Base-by-base conservation (phyloP, 805 yeast species). In the Pichia nanzhaoensis region DNA sequence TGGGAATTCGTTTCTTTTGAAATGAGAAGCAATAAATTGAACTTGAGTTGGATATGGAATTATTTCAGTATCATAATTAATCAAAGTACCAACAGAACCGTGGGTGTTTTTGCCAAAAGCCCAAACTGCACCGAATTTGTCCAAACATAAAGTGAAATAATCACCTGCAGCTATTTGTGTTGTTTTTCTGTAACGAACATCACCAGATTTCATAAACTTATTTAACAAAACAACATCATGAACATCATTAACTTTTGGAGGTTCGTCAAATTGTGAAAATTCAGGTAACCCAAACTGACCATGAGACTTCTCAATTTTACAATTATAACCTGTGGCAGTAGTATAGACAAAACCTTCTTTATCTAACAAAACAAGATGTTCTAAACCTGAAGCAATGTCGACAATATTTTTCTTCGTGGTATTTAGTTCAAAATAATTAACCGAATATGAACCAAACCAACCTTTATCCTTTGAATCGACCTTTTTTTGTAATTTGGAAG, bases 261-360 rank as follows among this genome's bases (percentile, higher is more conserved):
- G 71, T 4, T 61, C 51, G 47, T 75, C 77, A 55, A 79, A 79
- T 46, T 85, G 90, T 1, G 95, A 78, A 51, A 70, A 76, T 13
- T 67, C 63, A 1, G 95, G 93, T 14, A 87, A 61, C 17, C 97
- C 98, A 63, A 75, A 86, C 65, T 93, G 97, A 4, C 98, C 98
- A 53, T 57, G 60, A 21, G 71, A 68, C 20, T 74, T 65, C 39
- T 72, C 71, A 5, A 68, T 63, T n/a, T 66, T 59, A 4, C 46
- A 52, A 13, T 56, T 52, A 2, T 63, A 49, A 1, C 84, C 84
- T 0, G 95, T 79, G 14, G 85, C 74, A 10, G 78, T 68, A 1
- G 85, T 68, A 51, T 72, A 82, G 0, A 85, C 80, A 30, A 77
- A 69, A 1, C 90, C 89, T 10, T 69, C 57, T 34, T 70, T 65